These are phyloP conservation scores for Exophiala sp. DNA, from an alignment of 2,329 filamentous ascomycete species.

Conservation along the genomic window DNA sequence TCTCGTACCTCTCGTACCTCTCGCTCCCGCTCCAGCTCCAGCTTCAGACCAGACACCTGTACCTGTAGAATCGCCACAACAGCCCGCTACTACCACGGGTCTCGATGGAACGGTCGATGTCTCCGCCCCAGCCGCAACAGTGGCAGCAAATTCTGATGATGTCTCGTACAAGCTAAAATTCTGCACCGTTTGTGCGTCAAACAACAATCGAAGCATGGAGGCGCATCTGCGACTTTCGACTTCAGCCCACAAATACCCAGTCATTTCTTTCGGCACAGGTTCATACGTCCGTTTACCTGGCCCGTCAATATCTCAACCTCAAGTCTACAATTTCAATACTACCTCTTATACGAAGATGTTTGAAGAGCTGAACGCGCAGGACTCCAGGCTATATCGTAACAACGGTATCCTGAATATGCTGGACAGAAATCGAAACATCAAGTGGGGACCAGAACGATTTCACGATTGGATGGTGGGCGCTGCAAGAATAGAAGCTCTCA, in stretches of 20 bases:
- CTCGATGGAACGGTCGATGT: constrained; percentile 23
- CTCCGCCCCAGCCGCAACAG: constrained; percentile 14
- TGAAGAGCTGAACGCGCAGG: constrained; percentile 81
- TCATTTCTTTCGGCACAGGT: constrained; percentile 95
- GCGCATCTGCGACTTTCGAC: constrained; percentile 89
- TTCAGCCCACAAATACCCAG: constrained; percentile 81
- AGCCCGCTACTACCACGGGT: not conserved
- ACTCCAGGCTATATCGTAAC: constrained; percentile 78
- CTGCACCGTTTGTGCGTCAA: constrained; percentile 98
- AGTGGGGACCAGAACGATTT: constrained; percentile 95
- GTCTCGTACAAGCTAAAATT: constrained; percentile 84
- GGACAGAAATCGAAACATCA: constrained; percentile 83
- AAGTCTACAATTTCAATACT: constrained; percentile 97
- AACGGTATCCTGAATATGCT: constrained; percentile 97
- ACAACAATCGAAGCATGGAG: constrained; percentile 99
- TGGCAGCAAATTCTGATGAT: constrained; percentile 16
- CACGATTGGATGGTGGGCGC: constrained; percentile 93
- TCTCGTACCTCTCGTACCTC: not conserved
- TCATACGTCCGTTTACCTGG: constrained; percentile 91
- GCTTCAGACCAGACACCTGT: constrained; percentile 15
- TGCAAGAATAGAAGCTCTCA: constrained; percentile 70
- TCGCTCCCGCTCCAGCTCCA: constrained; percentile 2
- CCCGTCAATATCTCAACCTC: constrained; percentile 85
- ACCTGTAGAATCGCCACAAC: not conserved
- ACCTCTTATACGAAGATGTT: constrained; percentile 95